Conservation (phyloP, 2,329 filamentous ascomycete genomes). For the Beauveria varroae region DNA sequence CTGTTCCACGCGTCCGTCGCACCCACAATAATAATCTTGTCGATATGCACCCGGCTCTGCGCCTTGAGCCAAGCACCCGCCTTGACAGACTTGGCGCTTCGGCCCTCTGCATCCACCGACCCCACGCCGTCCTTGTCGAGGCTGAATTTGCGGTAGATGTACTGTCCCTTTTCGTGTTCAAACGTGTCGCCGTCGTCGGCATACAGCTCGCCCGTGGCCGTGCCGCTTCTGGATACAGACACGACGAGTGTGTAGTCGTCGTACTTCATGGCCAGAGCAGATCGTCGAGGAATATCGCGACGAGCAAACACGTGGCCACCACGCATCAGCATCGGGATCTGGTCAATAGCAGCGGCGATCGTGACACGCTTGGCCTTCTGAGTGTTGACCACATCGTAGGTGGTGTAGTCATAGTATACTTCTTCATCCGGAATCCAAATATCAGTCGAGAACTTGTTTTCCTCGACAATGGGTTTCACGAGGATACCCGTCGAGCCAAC, state of each 20-base stretch:
- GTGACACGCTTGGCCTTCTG: constrained; percentile 63
- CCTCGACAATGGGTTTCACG: constrained; percentile 80
- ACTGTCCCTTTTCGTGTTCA: constrained; percentile 77
- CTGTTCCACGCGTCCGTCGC: constrained; percentile 66
- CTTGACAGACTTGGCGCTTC: constrained; percentile 42
- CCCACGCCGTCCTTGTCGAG: constrained; percentile 55
- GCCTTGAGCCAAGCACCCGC: constrained; percentile 67
- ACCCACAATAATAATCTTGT: constrained; percentile 78
- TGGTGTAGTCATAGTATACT: constrained; percentile 93
- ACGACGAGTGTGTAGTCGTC: constrained; percentile 93
- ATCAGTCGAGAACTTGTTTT: constrained; percentile 64
- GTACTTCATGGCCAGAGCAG: constrained; percentile 80
- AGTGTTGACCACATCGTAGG: constrained; percentile 65
- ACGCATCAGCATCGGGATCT: constrained; percentile 84
- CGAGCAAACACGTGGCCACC: constrained; percentile 88
- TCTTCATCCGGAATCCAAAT: constrained; percentile 86
- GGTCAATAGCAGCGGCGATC: constrained; percentile 72
- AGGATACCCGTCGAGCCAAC: constrained; percentile 81
- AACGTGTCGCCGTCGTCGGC: constrained; percentile 91
- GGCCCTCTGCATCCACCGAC: constrained; percentile 59
- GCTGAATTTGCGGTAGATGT: constrained; percentile 75
- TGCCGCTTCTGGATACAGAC: constrained; percentile 48
- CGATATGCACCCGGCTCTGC: constrained; percentile 71
- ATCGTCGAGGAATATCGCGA: constrained; percentile 79
- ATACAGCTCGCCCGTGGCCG: constrained; percentile 75